Percentiles rank a stretch among this genome's conserved stretches.
phyloP scores from a whole-genome alignment of 768 basidiomycete species.

The Tulasnella sp. region DNA sequence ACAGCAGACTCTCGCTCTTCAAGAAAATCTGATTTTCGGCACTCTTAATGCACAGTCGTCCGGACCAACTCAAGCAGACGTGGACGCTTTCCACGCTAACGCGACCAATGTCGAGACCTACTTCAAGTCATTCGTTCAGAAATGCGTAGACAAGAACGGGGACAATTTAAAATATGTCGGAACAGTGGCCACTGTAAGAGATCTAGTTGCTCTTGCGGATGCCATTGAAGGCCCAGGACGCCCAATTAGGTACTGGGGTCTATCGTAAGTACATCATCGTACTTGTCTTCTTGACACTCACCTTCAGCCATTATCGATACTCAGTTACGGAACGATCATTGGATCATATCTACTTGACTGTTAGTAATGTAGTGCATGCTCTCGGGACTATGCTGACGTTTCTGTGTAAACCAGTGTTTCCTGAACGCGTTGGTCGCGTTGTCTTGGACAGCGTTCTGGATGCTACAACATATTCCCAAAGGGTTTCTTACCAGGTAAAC shows the following conservation, averaged over 20 bases:
- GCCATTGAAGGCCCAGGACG: constrained; percentile 3
- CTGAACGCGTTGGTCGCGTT: constrained; percentile 10
- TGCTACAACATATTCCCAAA: too few relatives aligned
- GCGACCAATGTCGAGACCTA: background rate
- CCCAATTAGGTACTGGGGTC: constrained; percentile 9
- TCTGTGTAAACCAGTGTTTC: background rate
- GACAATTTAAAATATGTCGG: background rate
- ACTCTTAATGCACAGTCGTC: background rate
- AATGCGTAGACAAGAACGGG: background rate
- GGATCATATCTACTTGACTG: constrained; percentile 3
- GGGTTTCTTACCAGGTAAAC: too few relatives aligned
- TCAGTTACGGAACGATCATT: constrained; percentile 7
- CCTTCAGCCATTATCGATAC: too few relatives aligned
- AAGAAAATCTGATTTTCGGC: background rate
- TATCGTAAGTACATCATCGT: background rate
- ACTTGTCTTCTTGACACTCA: background rate
- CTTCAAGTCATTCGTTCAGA: background rate
- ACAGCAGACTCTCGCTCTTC: background rate
- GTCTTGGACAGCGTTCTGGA: constrained; percentile 13
- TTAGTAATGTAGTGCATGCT: background rate
- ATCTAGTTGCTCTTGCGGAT: constrained; percentile 9
- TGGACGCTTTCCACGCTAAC: background rate
- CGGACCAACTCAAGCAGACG: background rate
- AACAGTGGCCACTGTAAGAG: constrained; percentile 3
- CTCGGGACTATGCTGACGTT: background rate